Base-by-base conservation (phyloP, 192 early-diverging fungal genomes). In the Umbelopsis sp. region DNA sequence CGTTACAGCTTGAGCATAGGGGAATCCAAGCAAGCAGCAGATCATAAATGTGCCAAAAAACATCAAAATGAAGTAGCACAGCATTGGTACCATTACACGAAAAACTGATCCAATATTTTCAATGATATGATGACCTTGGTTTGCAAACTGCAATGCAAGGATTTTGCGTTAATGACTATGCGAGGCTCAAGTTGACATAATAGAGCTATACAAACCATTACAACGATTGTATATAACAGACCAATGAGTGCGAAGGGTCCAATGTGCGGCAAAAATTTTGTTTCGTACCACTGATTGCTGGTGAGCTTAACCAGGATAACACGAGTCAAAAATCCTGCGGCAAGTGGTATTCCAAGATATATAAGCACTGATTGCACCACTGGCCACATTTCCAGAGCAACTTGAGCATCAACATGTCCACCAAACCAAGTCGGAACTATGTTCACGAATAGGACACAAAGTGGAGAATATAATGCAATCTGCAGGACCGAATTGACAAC, bases 401-500 rank as follows among this genome's bases (percentile, higher is more conserved):
- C 70, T 10, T 46, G 20, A 6, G 55, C 37, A 49, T 78, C 80
- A 2, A 20, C 67, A 9, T 41, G 30, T 11, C 58, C 67, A 15
- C 74, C 73, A 67, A 75, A 75, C 73, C 74, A 75, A 9, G 72
- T 50, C 16, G 84, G 79, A 20, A 89, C 78, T 46, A 88, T 80
- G 37, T 76, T 79, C 25, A 87, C 73, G 71, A 83, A 86, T 51
- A 93, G 77, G 46, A 85, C 78, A 6, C 85, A 82, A n/a, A 86
- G 77, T 1, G 88, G 90, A 4, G 82, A 81, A 67, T 81, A 93
- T 6, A 93, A 70, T 10, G 82, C 66, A 49, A 93, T 82, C 67
- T 91, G 90, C 22, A 92, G 66, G 41, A 93, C 47, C 2, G 89
- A 84, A 69, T 93, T 93, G 67, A 92, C 53, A 9, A 90, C 90